Evolutionary conservation across 257 asterid species (phyloP).

Genomic region (Plantago ovata): DNA sequence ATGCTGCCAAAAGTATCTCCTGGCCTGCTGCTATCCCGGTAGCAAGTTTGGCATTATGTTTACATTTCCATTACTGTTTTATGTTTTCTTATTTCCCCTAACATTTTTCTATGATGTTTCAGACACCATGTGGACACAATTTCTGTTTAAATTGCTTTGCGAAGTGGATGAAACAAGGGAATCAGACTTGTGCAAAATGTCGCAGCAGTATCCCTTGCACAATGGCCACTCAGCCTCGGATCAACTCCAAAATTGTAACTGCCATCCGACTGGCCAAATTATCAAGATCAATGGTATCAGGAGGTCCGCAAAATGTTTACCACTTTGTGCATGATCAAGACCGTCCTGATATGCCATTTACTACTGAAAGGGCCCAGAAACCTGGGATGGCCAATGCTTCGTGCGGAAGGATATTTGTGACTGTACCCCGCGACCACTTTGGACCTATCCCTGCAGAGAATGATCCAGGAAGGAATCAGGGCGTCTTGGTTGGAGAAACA

Average conservation of each 20-base stretch:
- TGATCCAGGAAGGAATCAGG: slow-evolving; percentile 70
- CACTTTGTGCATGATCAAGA: slow-evolving; percentile 52
- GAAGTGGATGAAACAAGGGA: slow-evolving; percentile 83
- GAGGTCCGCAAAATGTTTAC: slow-evolving; percentile 41
- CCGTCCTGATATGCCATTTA: slow-evolving; percentile 66
- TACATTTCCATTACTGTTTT: not conserved
- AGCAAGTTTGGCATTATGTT: no score
- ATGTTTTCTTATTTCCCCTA: not conserved
- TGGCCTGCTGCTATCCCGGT: no score
- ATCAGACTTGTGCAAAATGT: slow-evolving; percentile 59
- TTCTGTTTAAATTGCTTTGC: slow-evolving; percentile 76
- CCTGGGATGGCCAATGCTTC: slow-evolving; percentile 84
- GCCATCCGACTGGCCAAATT: slow-evolving; percentile 65
- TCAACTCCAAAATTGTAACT: slow-evolving; percentile 60
- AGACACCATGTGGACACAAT: slow-evolving; percentile 87
- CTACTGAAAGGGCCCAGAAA: slow-evolving; percentile 65
- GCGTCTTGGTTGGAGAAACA: slow-evolving; percentile 76
- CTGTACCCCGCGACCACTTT: slow-evolving; percentile 69
- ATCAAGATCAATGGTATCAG: slow-evolving; percentile 39
- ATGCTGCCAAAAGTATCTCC: no score
- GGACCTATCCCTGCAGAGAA: slow-evolving; percentile 72
- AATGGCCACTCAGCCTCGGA: slow-evolving; percentile 69
- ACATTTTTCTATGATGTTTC: slow-evolving; percentile 16
- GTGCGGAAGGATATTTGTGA: slow-evolving; percentile 70
- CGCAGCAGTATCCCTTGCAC: slow-evolving; percentile 47